Conservation (phyloP, 441 rosid species). For the Hura crepitans region DNA sequence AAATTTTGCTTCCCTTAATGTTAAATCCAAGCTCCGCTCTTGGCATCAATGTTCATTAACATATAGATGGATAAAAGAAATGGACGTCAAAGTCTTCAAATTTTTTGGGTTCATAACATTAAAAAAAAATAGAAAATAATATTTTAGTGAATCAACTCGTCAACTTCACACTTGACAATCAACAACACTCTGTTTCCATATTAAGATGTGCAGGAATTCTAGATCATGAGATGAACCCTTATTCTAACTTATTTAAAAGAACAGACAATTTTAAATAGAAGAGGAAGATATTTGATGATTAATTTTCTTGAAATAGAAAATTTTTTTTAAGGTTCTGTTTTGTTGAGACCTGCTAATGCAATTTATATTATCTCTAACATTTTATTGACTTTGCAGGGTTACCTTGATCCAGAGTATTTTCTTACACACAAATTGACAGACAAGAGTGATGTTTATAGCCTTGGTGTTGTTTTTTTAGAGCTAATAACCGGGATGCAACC, state of each 20-base stretch:
- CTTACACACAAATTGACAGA: conserved; percentile 89
- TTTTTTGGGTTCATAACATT: too few species aligned
- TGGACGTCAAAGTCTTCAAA: neutral
- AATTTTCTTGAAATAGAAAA: conserved; percentile 1
- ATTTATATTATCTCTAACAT: conserved; percentile 8
- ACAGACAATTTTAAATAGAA: neutral
- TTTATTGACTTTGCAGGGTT: conserved; percentile 59
- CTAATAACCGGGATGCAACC: conserved; percentile 93
- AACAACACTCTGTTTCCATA: neutral
- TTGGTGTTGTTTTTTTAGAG: conserved; percentile 92
- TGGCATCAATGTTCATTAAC: too few species aligned
- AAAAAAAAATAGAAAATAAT: neutral
- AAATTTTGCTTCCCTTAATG: too few species aligned
- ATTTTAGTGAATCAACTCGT: neutral
- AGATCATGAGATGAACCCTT: neutral
- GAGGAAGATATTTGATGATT: neutral
- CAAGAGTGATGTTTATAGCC: conserved; percentile 96
- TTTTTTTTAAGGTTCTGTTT: neutral
- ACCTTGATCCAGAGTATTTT: conserved; percentile 96
- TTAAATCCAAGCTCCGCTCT: too few species aligned
- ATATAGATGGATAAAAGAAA: neutral
- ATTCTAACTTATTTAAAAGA: neutral
- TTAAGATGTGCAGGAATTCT: neutral
- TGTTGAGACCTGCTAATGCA: neutral
- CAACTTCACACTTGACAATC: neutral